Evolutionary conservation across 2,329 filamentous ascomycete species (phyloP), one percentile per base, ranked within the genome.

Genomic region (Sphaerulina populicola): DNA sequence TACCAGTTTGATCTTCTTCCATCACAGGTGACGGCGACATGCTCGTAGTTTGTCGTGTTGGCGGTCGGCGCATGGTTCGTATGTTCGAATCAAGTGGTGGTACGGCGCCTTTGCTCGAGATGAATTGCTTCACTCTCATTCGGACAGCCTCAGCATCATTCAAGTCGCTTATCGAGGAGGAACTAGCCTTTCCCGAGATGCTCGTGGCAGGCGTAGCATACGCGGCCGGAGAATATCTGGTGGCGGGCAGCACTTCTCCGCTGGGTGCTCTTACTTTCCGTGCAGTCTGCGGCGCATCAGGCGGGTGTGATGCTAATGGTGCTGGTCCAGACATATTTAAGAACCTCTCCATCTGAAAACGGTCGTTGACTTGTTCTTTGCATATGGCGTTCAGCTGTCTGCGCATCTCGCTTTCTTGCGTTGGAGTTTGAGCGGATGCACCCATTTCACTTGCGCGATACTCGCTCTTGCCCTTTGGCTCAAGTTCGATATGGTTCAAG

Each of bases 301-400:
- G 54, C 15, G 56, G 54, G 38, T 57, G 54, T 29, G 56, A 57
- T 23, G 52, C 49, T 3, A 57, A 45, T 31, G 56, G 56, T 47
- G 51, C 49, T n/a, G 39, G 58, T 39, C 33, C 35, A 27, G 56
- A 52, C 54, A 60, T 55, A 47, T 53, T 56, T 18, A 66, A 51
- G 49, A 64, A 66, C 2, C 59, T 52, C 37, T 64, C 58, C 31
- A 66, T 51, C 42, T 63, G 60, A 29, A 65, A 56, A 15, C 57
- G 49, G 12, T 60, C 56, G 44, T 65, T 63, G 4, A 63, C 60
- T 33, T 64, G 62, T 41, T 62, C 59, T 48, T 63, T 62, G 8
- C 54, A 53, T 35, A 65, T 57, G 2, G 51, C 54, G 47, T 57
- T 60, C 30, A 62, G 51, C 18, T 58, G 60, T 37, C 57, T 54